Evolutionary conservation across 2,329 filamentous ascomycete species (phyloP), one percentile per base, ranked within the genome.

Genomic region (Diaporthe destruens): DNA sequence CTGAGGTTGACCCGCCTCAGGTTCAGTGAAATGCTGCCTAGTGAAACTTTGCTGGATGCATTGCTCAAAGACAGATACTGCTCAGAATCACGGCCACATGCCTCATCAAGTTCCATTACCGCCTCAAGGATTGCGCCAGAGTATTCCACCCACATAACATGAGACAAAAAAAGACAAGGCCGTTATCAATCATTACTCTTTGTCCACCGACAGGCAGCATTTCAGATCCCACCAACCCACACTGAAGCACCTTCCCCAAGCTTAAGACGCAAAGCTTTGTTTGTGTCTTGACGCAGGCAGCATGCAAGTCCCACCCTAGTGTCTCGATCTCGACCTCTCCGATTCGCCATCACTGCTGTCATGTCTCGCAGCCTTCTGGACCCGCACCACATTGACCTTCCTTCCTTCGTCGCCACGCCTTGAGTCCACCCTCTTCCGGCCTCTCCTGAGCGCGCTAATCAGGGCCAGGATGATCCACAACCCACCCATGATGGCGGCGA

Each of bases 401-500:
- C 3, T 39, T 11, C 20, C 53, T 9, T 29, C 32, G 0, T 61
- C 65, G 34, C 55, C 57, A 8, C 16, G 18, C 12, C 16, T 69
- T 39, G 57, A 18, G 29, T 56, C 54, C 53, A 29, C 25, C 18
- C 51, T 54, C 25, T 56, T 65, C 1, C 69, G 51, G 4, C 18
- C 18, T 18, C 80, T 77, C 25, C 77, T 76, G 3, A 77, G 42
- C 76, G 84, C 83, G 14, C 77, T 76, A 14, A 77, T 44, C 0
- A 83, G 29, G 0, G 82, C 81, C 1, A 79, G 68, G 0, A 78
- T 51, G 29, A 84, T 66, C 85, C 84, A 86, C 1, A 83, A 44
- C 1, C 78, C 61, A 75, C 82, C 82, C 49, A 84, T 76, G 51
- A 85, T 39, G 16, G 71, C 82, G 1, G 83, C 82, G 0, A 85